Evolutionary conservation across 1,284 basidiomycete genomes (phyloP), one percentile per base, ranked within the genome.

Genomic region (Marasmius sp.): DNA sequence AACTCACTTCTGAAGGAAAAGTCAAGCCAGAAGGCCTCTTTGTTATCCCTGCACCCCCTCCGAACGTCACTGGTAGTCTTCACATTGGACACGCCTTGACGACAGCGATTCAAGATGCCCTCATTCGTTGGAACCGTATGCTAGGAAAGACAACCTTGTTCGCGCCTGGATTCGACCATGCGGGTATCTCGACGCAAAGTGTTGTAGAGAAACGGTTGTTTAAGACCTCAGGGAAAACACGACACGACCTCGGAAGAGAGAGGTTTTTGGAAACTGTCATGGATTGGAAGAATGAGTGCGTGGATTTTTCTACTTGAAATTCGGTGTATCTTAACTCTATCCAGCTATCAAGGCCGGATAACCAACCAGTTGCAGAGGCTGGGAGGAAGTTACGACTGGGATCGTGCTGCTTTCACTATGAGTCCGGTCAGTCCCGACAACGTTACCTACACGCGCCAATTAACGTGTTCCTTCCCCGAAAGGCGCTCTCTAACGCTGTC

Each of bases 81-180:
- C 97, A 99, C 73, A 98, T 98, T 66, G 97, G 97, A 3, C 97
- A 99, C 70, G 97, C 92, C 1, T 82, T 99, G 59, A 98, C 97
- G 1, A 87, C 93, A 27, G 91, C 95, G 1, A 91, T 99, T 64
- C 96, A 99, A 74, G 97, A 99, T 74, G 80, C 87, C 1, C 78
- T 98, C 62, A 81, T 94, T 60, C 85, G 95, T 72, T 98, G 95
- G 95, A 94, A 96, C 75, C 92, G 95, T 39, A 99, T 99, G 97
- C 80, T 93, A 58, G 97, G 97, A 3, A 95, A 92, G 78, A 94
- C 94, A 5, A 91, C 92, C 0, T 81, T 98, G 1, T 99, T 93
- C 71, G 87, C 92, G 3, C 97, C 97, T 0, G 97, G 97, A 8
- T 99, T 96, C 71, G 97, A 99, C 76, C 97, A 99, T 72, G 97